Evolutionary conservation across 108 stramenopile species (phyloP), one percentile per base, ranked within the genome.

Genomic region (Cyclostephanos tholiformis): DNA sequence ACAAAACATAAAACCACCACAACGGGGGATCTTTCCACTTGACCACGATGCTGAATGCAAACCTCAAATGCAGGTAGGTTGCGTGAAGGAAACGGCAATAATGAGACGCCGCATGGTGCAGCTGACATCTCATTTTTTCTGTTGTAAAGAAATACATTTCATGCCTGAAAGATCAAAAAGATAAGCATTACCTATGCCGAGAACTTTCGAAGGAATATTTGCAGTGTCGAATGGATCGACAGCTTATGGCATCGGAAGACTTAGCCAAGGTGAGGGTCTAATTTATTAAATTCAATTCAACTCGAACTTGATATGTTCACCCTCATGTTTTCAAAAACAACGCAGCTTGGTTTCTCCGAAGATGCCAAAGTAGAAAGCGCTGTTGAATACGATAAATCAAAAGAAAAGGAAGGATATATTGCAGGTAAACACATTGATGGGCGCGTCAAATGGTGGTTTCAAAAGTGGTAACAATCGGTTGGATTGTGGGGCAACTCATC

Each of bases 11-110:
- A 84, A 85, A 30, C 96, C 96, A 22, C 96, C 96, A 12, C 91
- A 94, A 86, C 82, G 92, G 19, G 96, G 96, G 1, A 93, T 94
- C 11, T 95, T 94, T 79, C 94, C 94, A n/a, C 76, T 96, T 19
- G 95, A 96, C 70, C 95, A 96, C 68, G 77, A 88, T 64, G 69
- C 89, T 0, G 89, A 90, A 75, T 96, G 95, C 80, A 89, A 85
- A 59, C 77, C 83, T 13, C 72, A 53, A 36, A 90, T 88, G 84
- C 64, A 86, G 84, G 84, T 72, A 72, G 29, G 79, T 74, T 38
- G 36, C 59, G 14, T 36, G 59, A 60, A 60, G 27, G 13, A 60
- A 35, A 36, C 27, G 32, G 35, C 59, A 35, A 60, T 36, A 0
- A 60, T 36, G 2, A 36, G n/a, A 58, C 59, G 62, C 16, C 59